These are phyloP conservation scores for barrel medic (Medicago truncatula) DNA, from an alignment of 306 rosid genomes.

Conservation along the genomic window MtrunA17r5.0-ANR NC_053046.1:43639001-43639500, in stretches of 20 bases:
- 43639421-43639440: not conserved
- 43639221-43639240: too few species aligned
- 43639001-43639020: slow-evolving; percentile 94
- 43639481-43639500: not conserved
- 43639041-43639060: slow-evolving; percentile 30
- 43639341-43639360: too few species aligned
- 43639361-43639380: too few species aligned
- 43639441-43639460: not conserved
- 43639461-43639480: not conserved
- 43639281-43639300: too few species aligned
- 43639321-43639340: too few species aligned
- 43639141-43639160: not conserved
- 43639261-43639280: too few species aligned
- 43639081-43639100: slow-evolving; percentile 12
- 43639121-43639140: slow-evolving; percentile 6
- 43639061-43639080: slow-evolving; percentile 30
- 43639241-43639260: too few species aligned
- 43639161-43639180: not conserved
- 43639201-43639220: too few species aligned
- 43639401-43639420: not conserved
- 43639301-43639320: too few species aligned
- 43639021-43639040: slow-evolving; percentile 44
- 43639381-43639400: not conserved
- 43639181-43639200: not conserved
- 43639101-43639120: not conserved